Conservation (phyloP, 192 early-diverging fungal genomes). For the Rhizoclosmatium globosum region DNA sequence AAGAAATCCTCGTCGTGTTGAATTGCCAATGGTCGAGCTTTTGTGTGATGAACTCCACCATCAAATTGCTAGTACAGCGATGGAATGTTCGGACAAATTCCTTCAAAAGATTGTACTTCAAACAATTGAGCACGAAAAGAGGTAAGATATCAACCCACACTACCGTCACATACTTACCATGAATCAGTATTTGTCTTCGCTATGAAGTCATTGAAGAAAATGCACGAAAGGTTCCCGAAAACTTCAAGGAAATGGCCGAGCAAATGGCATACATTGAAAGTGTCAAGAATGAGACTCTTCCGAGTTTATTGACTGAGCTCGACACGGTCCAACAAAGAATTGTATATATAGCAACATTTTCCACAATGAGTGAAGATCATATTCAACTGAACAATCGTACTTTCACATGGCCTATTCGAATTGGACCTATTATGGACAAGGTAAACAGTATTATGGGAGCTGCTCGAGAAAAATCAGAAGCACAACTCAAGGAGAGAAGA, state of each 20-base stretch:
- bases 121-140: slow-evolving; percentile 58
- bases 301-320: slow-evolving; percentile 55
- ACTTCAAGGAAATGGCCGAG: slow-evolving; percentile 74
- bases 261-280: slow-evolving; percentile 67
- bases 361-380: slow-evolving; percentile 61
- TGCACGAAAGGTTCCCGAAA: slow-evolving; percentile 62
- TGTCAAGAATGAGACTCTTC: slow-evolving; percentile 54
- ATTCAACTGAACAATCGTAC: slow-evolving; percentile 67
- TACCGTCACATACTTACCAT: background rate
- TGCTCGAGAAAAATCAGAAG: slow-evolving; percentile 64
- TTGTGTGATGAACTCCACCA: slow-evolving; percentile 62
- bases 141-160: slow-evolving; percentile 35
- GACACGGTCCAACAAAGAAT: slow-evolving; percentile 62
- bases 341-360: slow-evolving; percentile 64
- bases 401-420: slow-evolving; percentile 69
- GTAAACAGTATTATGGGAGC: slow-evolving; percentile 64
- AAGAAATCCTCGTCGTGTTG: slow-evolving; percentile 49
- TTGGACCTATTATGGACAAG: slow-evolving; percentile 58
- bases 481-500: slow-evolving; percentile 59
- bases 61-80: slow-evolving; percentile 47
- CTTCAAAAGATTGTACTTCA: slow-evolving; percentile 58
- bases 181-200: slow-evolving; percentile 56
- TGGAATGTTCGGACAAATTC: slow-evolving; percentile 54
- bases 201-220: slow-evolving; percentile 61
- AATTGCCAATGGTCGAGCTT: slow-evolving; percentile 62